Conservation (phyloP, 1,284 basidiomycete genomes). For the Marasmius oreades region DNA sequence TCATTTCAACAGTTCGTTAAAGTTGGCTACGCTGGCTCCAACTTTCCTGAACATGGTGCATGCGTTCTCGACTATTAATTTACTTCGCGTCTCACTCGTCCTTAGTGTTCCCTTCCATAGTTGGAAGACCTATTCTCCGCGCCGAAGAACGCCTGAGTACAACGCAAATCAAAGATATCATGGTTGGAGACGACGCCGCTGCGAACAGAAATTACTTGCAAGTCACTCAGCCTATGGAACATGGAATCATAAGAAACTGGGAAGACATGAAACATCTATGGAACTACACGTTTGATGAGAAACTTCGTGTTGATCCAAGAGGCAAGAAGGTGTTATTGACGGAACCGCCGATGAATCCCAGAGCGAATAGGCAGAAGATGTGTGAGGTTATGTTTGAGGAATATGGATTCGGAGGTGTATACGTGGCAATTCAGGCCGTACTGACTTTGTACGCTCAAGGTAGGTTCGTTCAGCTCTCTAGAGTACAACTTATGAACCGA, state of each 20-base stretch:
- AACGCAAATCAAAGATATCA: conserved; percentile 90
- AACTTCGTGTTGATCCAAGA: conserved; percentile 84
- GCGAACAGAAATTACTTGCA: conserved; percentile 94
- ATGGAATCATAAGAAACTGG: conserved; percentile 99
- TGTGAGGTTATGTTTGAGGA: conserved; percentile 99
- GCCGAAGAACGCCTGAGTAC: conserved; percentile 92
- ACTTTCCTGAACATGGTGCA: conserved; percentile 96
- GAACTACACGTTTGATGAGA: conserved; percentile 98
- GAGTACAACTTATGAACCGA: background rate
- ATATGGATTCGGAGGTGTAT: conserved; percentile 95
- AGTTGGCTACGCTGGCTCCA: conserved; percentile 96
- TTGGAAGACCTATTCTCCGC: conserved; percentile 95
- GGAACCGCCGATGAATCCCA: conserved; percentile 99
- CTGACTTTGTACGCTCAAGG: conserved; percentile 97
- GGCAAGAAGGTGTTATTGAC: conserved; percentile 94
- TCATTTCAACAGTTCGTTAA: conserved; percentile 80
- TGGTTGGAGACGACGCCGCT: conserved; percentile 96
- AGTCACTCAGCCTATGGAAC: conserved; percentile 98
- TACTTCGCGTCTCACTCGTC: conserved; percentile 3
- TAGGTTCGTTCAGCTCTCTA: conserved; percentile 34
- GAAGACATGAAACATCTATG: conserved; percentile 98
- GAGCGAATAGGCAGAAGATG: conserved; percentile 91
- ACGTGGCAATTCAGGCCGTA: conserved; percentile 98
- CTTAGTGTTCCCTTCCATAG: conserved; percentile 91
- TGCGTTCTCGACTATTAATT: background rate